Evolutionary conservation across 768 basidiomycete species (phyloP).

Genomic region (Mycena chlorophos): DNA sequence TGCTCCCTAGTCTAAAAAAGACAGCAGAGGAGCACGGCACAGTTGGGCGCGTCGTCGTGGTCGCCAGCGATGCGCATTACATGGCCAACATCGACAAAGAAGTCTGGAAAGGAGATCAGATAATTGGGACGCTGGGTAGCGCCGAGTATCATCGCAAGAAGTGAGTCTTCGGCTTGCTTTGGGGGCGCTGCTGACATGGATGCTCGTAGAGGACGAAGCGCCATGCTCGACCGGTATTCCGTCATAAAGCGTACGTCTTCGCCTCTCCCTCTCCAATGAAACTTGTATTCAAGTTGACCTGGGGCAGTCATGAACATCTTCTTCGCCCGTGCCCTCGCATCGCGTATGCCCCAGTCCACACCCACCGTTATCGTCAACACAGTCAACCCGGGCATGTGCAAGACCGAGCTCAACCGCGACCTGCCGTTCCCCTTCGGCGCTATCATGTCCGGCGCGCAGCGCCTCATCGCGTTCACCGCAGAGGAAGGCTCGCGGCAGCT

Average conservation of each 20-base stretch:
- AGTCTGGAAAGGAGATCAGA: too few relatives aligned
- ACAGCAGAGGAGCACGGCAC: too few relatives aligned
- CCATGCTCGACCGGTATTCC: background rate
- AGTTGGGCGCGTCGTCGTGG: too few relatives aligned
- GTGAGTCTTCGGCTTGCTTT: too few relatives aligned
- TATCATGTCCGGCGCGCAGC: background rate
- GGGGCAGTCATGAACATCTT: conserved; percentile 23
- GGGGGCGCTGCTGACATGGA: too few relatives aligned
- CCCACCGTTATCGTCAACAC: conserved; percentile 18
- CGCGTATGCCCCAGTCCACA: conserved; percentile 4
- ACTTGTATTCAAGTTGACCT: background rate
- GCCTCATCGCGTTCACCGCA: conserved; percentile 19
- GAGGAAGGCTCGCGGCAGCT: conserved; percentile 25
- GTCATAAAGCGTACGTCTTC: conserved; percentile 1
- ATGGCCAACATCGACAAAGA: too few relatives aligned
- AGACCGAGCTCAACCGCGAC: conserved; percentile 8
- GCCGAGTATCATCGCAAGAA: conserved; percentile 21
- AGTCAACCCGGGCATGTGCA: conserved; percentile 24
- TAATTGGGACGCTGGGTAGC: conserved; percentile 21
- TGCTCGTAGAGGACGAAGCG: background rate
- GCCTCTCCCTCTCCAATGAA: background rate
- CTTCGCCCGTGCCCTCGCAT: conserved; percentile 18
- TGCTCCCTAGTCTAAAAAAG: too few relatives aligned
- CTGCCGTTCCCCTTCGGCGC: conserved; percentile 8
- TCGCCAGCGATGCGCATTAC: too few relatives aligned